Evolutionary conservation across 2,329 filamentous ascomycete genomes (phyloP).

Genomic region (Arthroderma sp.): DNA sequence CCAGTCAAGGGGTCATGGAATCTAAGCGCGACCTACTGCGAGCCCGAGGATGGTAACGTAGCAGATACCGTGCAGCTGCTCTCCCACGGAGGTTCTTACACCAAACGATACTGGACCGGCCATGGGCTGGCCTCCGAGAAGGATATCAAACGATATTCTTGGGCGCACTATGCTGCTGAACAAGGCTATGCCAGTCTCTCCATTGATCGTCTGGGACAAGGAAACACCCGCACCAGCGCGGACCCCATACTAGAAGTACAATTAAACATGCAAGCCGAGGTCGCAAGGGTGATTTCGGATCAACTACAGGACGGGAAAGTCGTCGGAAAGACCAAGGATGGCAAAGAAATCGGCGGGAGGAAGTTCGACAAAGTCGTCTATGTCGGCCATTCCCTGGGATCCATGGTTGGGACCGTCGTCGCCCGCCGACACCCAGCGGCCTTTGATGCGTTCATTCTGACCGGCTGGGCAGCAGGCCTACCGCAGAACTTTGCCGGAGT

Average conservation of each 20-base stretch:
- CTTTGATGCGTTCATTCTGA: slow-evolving; percentile 8
- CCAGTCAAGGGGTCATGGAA: not conserved
- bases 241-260: slow-evolving; percentile 11
- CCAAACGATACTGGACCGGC: slow-evolving; percentile 6
- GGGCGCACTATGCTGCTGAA: slow-evolving; percentile 8
- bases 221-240: slow-evolving; percentile 9
- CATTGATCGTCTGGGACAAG: slow-evolving; percentile 12
- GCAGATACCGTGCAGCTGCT: slow-evolving; percentile 5
- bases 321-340: too few species aligned
- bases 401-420: slow-evolving; percentile 1
- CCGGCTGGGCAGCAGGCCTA: slow-evolving; percentile 3
- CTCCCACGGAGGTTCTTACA: slow-evolving; percentile 5
- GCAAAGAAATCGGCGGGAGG: not conserved
- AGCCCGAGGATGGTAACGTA: not conserved
- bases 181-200: slow-evolving; percentile 12
- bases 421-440: slow-evolving; percentile 4
- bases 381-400: slow-evolving; percentile 8
- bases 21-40: slow-evolving; percentile 5
- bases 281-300: slow-evolving; percentile 2
- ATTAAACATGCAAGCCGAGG: slow-evolving; percentile 4
- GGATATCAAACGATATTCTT: slow-evolving; percentile 6
- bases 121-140: slow-evolving; percentile 2
- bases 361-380: slow-evolving; percentile 6
- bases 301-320: slow-evolving; percentile 2
- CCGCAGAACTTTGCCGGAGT: not conserved